Conservation (phyloP, 2,329 filamentous ascomycete species). For the Nemania serpens region DNA sequence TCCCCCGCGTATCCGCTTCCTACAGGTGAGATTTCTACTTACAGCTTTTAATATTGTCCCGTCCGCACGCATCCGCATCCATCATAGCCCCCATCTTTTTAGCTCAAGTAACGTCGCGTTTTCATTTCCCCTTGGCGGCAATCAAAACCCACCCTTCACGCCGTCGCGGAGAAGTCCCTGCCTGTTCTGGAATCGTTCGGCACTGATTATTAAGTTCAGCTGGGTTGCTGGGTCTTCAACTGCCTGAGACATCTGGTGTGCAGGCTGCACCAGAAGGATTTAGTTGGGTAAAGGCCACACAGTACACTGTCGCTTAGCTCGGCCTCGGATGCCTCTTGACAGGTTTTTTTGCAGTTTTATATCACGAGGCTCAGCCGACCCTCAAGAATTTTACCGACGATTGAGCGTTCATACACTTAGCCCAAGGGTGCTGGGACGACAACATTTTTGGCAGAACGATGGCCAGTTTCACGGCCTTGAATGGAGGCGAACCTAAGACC, state of each 20-base stretch:
- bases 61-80: constrained; percentile 16
- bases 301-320: neutral
- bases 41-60: constrained; percentile 22
- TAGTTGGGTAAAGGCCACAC: neutral
- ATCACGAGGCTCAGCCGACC: neutral
- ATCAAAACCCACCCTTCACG: constrained; percentile 1
- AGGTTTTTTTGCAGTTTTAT: neutral
- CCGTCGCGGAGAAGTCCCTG: constrained; percentile 1
- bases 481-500: constrained; percentile 40
- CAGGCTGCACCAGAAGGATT: constrained; percentile 12
- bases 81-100: constrained; percentile 27
- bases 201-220: constrained; percentile 7
- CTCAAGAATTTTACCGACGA: neutral
- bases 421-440: constrained; percentile 34
- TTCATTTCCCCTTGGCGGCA: constrained; percentile 7
- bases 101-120: constrained; percentile 27
- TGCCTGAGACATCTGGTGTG: neutral
- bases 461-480: constrained; percentile 43
- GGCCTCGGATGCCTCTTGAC: constrained; percentile 15
- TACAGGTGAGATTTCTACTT: constrained; percentile 25
- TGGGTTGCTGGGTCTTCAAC: constrained; percentile 4
- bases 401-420: constrained; percentile 37
- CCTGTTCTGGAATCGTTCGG: neutral
- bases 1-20: constrained; percentile 36
- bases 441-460: constrained; percentile 39